Evolutionary conservation across 2,329 filamentous ascomycete species (phyloP).

Genomic region (Botrytis squamosa): DNA sequence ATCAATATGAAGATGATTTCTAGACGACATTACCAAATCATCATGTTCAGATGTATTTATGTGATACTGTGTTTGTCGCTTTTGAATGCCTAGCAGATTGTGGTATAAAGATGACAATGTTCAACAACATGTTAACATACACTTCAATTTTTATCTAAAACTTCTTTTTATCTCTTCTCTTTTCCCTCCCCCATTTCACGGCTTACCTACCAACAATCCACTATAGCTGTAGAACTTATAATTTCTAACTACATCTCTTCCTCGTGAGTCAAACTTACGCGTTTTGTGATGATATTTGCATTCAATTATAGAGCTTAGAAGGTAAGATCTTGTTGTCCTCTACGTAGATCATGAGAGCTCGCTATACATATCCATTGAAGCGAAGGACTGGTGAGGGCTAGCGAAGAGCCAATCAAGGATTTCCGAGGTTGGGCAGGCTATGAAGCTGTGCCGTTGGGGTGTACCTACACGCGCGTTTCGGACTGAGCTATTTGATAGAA

Average conservation of each 20-base stretch:
- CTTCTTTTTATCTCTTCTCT: neutral
- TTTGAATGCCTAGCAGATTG: neutral
- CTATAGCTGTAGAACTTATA: neutral
- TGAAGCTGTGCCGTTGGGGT: neutral
- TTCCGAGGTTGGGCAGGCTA: neutral
- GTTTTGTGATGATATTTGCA: neutral
- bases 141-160: neutral
- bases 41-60: neutral
- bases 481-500: neutral
- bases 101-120: too few relatives aligned
- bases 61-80: neutral
- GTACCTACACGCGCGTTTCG: neutral
- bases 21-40: neutral
- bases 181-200: neutral
- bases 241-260: neutral
- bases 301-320: neutral
- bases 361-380: neutral
- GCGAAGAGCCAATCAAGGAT: too few relatives aligned
- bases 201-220: neutral
- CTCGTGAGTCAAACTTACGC: neutral
- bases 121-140: neutral
- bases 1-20: neutral
- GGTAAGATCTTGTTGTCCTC: neutral
- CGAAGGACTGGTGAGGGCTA: neutral
- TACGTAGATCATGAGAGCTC: neutral